Evolutionary conservation across 805 yeast species (phyloP).

Genomic region (Kregervanrija fluxuum): DNA sequence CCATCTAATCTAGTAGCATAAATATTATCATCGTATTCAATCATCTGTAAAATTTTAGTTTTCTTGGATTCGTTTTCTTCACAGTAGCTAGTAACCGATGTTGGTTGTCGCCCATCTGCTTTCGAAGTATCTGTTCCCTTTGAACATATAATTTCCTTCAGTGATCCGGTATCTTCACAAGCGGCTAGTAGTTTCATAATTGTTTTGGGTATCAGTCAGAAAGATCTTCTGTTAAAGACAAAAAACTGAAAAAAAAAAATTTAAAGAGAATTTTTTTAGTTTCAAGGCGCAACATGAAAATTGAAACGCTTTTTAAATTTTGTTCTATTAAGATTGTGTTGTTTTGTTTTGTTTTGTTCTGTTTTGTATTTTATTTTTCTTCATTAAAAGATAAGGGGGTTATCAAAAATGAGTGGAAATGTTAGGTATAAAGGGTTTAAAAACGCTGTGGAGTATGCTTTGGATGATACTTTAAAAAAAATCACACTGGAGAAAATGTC

Average conservation of each 20-base stretch:
- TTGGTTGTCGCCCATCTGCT: conserved; percentile 60
- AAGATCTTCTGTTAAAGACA: not conserved
- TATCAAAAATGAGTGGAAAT: conserved; percentile 4
- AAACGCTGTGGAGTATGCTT: conserved; percentile 29
- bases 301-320: no score
- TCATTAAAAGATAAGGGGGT: not conserved
- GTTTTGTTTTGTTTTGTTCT: no score
- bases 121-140: conserved; percentile 76
- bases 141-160: conserved; percentile 56
- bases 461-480: conserved; percentile 37
- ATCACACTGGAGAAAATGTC: conserved; percentile 36
- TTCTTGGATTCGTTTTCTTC: conserved; percentile 20
- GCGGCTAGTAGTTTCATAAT: conserved; percentile 56
- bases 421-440: conserved; percentile 28
- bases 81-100: conserved; percentile 32
- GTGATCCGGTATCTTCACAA: conserved; percentile 59
- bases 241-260: not conserved
- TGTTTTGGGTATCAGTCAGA: not conserved
- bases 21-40: conserved; percentile 27
- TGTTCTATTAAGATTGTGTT: no score
- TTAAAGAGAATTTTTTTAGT: conserved; percentile 1
- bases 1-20: conserved; percentile 40
- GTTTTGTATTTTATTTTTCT: no score
- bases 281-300: not conserved
- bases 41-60: conserved; percentile 29